Evolutionary conservation across 1,284 basidiomycete genomes (phyloP).

Genomic region (Stereum hirsutum): DNA sequence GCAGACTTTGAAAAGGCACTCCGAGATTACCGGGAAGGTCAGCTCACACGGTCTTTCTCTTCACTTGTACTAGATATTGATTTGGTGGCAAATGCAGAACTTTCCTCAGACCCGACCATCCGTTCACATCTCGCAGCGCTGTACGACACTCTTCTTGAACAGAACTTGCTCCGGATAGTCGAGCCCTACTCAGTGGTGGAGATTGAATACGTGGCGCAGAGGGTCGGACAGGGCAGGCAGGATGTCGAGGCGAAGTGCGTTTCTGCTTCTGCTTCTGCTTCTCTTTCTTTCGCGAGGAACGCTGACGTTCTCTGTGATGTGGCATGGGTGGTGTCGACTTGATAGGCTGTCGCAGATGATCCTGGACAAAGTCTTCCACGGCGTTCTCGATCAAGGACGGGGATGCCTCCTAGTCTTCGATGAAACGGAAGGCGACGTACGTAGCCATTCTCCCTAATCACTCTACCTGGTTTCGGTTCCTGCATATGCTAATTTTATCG

Average conservation of each 20-base stretch:
- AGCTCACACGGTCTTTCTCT: too few relatives aligned
- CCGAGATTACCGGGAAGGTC: slow-evolving; percentile 82
- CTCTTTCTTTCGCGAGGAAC: background rate
- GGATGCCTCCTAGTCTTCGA: slow-evolving; percentile 91
- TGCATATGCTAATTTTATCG: slow-evolving; percentile 3
- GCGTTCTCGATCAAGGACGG: slow-evolving; percentile 91
- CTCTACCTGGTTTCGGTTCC: background rate
- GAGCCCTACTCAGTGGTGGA: slow-evolving; percentile 95
- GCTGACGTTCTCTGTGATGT: background rate
- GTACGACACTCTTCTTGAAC: slow-evolving; percentile 93
- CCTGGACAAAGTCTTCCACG: slow-evolving; percentile 89
- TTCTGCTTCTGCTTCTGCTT: too few relatives aligned
- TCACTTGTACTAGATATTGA: too few relatives aligned
- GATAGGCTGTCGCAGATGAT: slow-evolving; percentile 94
- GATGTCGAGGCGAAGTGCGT: slow-evolving; percentile 92
- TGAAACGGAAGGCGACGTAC: slow-evolving; percentile 72
- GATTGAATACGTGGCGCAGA: slow-evolving; percentile 81
- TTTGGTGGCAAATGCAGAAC: slow-evolving; percentile 42
- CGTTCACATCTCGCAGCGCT: slow-evolving; percentile 87
- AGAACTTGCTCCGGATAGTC: slow-evolving; percentile 90
- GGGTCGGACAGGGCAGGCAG: slow-evolving; percentile 84
- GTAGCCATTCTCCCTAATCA: slow-evolving; percentile 20
- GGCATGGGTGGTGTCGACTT: too few relatives aligned
- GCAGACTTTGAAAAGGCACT: slow-evolving; percentile 86
- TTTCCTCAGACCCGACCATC: slow-evolving; percentile 91